Conservation (phyloP, 177 flowering plant genomes). For the Vitis hybrid region DNA sequence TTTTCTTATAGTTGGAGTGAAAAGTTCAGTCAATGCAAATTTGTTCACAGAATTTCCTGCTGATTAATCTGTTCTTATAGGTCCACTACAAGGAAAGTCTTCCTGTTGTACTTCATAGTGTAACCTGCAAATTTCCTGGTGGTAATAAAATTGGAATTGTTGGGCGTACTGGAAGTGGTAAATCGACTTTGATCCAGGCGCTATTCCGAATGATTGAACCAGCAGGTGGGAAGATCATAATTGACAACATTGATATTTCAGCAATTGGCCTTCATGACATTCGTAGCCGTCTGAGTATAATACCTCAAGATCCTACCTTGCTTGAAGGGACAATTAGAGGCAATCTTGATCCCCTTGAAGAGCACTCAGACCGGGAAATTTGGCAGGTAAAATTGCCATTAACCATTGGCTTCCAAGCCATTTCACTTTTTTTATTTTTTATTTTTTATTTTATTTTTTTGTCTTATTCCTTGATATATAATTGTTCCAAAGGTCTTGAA, state of each 20-base stretch:
- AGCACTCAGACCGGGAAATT: constrained; percentile 78
- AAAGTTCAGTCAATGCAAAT: too few relatives aligned
- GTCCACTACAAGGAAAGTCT: constrained; percentile 93
- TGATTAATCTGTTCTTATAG: constrained; percentile 28
- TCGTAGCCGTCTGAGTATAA: constrained; percentile 83
- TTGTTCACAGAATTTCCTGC: too few relatives aligned
- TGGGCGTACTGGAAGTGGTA: constrained; percentile 98
- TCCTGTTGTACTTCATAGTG: constrained; percentile 87
- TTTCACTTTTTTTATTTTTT: too few relatives aligned
- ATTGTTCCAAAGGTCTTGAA: too few relatives aligned
- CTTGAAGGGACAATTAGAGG: constrained; percentile 91
- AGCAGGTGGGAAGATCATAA: constrained; percentile 68
- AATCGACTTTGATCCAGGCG: constrained; percentile 92
- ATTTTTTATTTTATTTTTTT: too few relatives aligned
- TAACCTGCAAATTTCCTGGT: constrained; percentile 79
- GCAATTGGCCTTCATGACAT: constrained; percentile 92
- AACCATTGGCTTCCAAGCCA: too few relatives aligned
- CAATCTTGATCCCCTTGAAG: constrained; percentile 94
- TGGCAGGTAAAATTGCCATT: constrained; percentile 64
- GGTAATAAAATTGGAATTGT: constrained; percentile 92
- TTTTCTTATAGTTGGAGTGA: too few relatives aligned
- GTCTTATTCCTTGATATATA: too few relatives aligned
- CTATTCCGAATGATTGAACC: constrained; percentile 91
- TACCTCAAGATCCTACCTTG: constrained; percentile 93
- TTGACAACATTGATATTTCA: constrained; percentile 84